Evolutionary conservation across 345 rosid species (phyloP), one percentile per base, ranked within the genome.

Genomic region (Moringa oleifera): DNA sequence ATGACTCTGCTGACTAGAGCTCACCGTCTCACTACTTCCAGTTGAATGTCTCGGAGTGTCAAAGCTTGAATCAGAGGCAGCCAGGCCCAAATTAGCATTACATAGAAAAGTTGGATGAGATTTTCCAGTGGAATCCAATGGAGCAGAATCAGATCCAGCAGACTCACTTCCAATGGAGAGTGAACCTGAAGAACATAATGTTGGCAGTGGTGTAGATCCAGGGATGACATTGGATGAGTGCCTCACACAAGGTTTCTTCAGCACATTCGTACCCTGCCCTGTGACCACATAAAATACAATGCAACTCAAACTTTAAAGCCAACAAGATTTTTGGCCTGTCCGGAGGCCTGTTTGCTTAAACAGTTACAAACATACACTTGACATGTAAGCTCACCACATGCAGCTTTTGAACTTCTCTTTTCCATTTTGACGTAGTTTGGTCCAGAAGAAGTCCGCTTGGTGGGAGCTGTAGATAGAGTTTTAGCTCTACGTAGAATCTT

Each of bases 171-270:
- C 21, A 6, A 31, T 25, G 58, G 53, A 20, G 23, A 25, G 55
- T 12, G 62, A 55, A 66, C 50, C 58, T 20, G 74, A 64, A 62
- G 73, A 67, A 59, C 75, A 46, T 23, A 73, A 68, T 55, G 62
- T 77, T 1, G 59, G 50, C 10, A 71, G 23, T 21, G 64, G 13
- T 21, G 23, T 56, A 51, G 71, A 50, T 19, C 59, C 28, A 25
- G 71, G 37, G 22, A 66, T 18, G 17, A 23, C 7, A 67, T 24
- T 23, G 20, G 36, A 47, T 5, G 71, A 66, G 19, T 71, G 58
- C 17, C 58, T 57, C 53, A 63, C 15, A 52, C 72, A 69, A 55
- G 69, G 61, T 71, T 70, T 67, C 66, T 73, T 75, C 23, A 62
- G 28, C 65, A 17, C 2, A 3, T 22, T 37, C 59, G 57, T 60